Conservation (phyloP, 805 yeast species). For the Zygosaccharomyces gambellarensis region DNA sequence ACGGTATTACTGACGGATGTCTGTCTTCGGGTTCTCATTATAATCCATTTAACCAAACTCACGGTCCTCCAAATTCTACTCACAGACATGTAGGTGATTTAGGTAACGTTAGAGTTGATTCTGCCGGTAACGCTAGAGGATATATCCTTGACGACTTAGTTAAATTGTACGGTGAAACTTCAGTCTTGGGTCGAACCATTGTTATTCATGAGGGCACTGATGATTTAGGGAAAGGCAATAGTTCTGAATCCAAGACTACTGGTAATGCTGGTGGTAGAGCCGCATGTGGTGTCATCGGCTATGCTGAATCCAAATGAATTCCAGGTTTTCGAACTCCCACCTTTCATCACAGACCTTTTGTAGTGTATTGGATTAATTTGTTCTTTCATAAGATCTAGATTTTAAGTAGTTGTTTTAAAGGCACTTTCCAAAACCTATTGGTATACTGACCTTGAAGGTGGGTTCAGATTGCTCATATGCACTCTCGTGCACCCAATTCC, state of each 20-base stretch:
- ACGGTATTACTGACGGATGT: constrained; percentile 92
- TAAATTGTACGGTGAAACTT: constrained; percentile 74
- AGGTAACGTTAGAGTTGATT: constrained; percentile 84
- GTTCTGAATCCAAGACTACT: constrained; percentile 78
- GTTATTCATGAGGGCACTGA: constrained; percentile 86
- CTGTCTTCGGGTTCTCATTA: constrained; percentile 94
- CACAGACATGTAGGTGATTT: constrained; percentile 56
- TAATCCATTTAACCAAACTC: constrained; percentile 77
- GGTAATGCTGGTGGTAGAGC: constrained; percentile 96
- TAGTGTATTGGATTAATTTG: too few relatives aligned
- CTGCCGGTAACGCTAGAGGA: constrained; percentile 82
- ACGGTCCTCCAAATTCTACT: constrained; percentile 77
- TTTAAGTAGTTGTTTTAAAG: too few relatives aligned
- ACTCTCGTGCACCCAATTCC: too few relatives aligned
- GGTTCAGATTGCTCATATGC: too few relatives aligned
- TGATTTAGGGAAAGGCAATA: constrained; percentile 87
- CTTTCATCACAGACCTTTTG: too few relatives aligned
- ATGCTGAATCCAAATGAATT: constrained; percentile 5
- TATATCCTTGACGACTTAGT: constrained; percentile 66
- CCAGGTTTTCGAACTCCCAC: neutral
- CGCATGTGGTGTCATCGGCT: constrained; percentile 92
- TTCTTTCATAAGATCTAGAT: too few relatives aligned
- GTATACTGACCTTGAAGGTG: too few relatives aligned
- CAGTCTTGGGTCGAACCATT: constrained; percentile 86
- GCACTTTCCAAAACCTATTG: too few relatives aligned